phyloP scores from a whole-genome alignment of 2,329 filamentous ascomycete genomes.

The Fusarium duplospermum region DNA sequence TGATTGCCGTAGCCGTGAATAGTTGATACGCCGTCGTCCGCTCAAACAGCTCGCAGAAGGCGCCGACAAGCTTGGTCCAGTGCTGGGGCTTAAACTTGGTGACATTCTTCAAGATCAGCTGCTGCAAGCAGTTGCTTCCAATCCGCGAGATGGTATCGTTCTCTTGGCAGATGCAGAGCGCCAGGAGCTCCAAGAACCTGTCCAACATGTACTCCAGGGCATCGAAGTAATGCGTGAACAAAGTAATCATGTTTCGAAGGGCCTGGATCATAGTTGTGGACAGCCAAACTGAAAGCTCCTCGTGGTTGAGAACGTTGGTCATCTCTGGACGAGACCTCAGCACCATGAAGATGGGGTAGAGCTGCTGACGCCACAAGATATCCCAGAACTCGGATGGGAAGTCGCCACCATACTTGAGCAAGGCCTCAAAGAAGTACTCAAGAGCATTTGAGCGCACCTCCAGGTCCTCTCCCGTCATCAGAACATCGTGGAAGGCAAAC shows the following conservation, averaged over 20 bases:
- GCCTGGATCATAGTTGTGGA: constrained; percentile 99
- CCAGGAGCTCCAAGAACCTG: constrained; percentile 93
- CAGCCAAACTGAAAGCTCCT: constrained; percentile 97
- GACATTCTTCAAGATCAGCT: constrained; percentile 96
- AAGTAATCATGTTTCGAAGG: constrained; percentile 95
- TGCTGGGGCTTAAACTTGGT: constrained; percentile 88
- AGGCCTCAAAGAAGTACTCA: constrained; percentile 95
- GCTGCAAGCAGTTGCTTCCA: constrained; percentile 97
- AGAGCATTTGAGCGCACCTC: constrained; percentile 92
- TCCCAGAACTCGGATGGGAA: constrained; percentile 98
- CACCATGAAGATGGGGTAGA: constrained; percentile 99
- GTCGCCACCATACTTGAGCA: constrained; percentile 89
- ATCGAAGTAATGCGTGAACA: constrained; percentile 99
- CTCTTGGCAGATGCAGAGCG: constrained; percentile 97
- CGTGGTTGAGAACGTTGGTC: constrained; percentile 93
- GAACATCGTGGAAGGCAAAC: constrained; percentile 97
- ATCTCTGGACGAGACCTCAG: constrained; percentile 96
- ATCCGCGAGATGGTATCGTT: constrained; percentile 99
- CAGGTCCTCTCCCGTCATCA: constrained; percentile 99
- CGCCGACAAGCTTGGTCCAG: constrained; percentile 94
- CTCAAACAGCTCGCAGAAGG: constrained; percentile 96
- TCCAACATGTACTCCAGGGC: constrained; percentile 97
- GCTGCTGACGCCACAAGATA: constrained; percentile 93
- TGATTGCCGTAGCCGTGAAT: constrained; percentile 82
- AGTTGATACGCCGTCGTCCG: constrained; percentile 94